These are phyloP conservation scores for Ehretia macrophylla DNA, from an alignment of 257 asterid species.

Conservation along the genomic window DNA sequence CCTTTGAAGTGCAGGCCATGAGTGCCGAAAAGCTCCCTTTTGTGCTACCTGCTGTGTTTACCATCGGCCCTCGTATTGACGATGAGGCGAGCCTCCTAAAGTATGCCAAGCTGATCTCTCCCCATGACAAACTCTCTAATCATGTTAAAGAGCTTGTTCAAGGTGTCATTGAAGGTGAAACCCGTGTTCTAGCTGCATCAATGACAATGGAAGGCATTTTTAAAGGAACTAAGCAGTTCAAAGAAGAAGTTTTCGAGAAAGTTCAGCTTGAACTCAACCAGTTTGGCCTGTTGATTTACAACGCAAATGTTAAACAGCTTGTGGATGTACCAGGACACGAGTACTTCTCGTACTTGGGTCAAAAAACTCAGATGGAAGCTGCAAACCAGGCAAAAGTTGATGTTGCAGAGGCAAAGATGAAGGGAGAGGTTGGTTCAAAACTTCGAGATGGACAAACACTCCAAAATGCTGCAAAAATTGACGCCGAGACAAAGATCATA, in stretches of 20 bases:
- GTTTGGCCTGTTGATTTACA: slow-evolving; percentile 4
- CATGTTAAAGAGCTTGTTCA: slow-evolving; percentile 6
- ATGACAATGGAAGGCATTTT: slow-evolving; percentile 3
- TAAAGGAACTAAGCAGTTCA: not conserved
- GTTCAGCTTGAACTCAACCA: slow-evolving; percentile 7
- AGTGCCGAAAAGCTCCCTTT: slow-evolving; percentile 6
- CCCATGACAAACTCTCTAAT: not conserved
- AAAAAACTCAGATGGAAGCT: slow-evolving; percentile 6
- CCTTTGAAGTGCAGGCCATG: slow-evolving; percentile 6
- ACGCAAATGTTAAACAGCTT: slow-evolving; percentile 5
- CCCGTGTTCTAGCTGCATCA: slow-evolving; percentile 1
- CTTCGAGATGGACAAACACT: slow-evolving; percentile 1
- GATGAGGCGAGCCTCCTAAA: not conserved
- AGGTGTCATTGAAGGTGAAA: slow-evolving; percentile 4
- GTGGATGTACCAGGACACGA: slow-evolving; percentile 4
- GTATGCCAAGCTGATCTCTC: slow-evolving; percentile 2
- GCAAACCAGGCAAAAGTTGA: slow-evolving; percentile 6
- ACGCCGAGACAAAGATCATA: not conserved
- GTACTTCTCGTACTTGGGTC: slow-evolving; percentile 4
- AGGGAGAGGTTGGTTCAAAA: slow-evolving; percentile 2
- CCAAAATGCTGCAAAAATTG: slow-evolving; percentile 2
- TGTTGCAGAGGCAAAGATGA: slow-evolving; percentile 4
- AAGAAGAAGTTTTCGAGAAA: slow-evolving; percentile 2
- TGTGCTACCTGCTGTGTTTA: slow-evolving; percentile 1
- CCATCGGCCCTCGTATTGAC: slow-evolving; percentile 1